Evolutionary conservation across 192 early-diverging fungal genomes (phyloP).

Genomic region (Funneliformis geosporum): DNA sequence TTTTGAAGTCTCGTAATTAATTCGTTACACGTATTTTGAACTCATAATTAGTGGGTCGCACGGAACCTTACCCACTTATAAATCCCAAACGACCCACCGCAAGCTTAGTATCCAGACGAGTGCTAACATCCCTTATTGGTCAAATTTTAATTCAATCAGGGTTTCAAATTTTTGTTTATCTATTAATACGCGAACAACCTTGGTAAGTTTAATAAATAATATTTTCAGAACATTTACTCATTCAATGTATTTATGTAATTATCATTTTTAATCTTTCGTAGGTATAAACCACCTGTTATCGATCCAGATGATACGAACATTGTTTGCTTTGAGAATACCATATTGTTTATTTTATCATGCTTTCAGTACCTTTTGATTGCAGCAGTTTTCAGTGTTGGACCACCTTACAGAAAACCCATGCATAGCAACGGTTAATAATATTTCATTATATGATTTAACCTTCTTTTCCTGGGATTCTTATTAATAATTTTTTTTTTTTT

Average conservation of each 20-base stretch:
- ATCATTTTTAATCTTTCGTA: slow-evolving; percentile 8
- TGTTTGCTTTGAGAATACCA: slow-evolving; percentile 86
- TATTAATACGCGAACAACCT: slow-evolving; percentile 68
- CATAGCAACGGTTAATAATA: slow-evolving; percentile 88
- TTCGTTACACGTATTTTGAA: slow-evolving; percentile 5
- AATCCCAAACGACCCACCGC: slow-evolving; percentile 86
- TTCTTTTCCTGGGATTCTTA: background rate
- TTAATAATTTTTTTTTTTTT: slow-evolving; percentile 30
- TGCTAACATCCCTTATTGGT: slow-evolving; percentile 86
- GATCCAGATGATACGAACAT: slow-evolving; percentile 72
- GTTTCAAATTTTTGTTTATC: slow-evolving; percentile 79
- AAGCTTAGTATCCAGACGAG: slow-evolving; percentile 84
- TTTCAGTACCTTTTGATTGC: slow-evolving; percentile 94
- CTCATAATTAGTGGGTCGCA: slow-evolving; percentile 75
- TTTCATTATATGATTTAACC: no score
- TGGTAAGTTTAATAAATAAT: slow-evolving; percentile 60
- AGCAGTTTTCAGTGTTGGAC: slow-evolving; percentile 92
- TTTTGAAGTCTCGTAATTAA: background rate
- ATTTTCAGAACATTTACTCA: background rate
- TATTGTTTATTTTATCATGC: slow-evolving; percentile 84
- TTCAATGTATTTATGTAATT: background rate
- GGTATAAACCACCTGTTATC: slow-evolving; percentile 55
- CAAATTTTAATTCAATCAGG: slow-evolving; percentile 81
- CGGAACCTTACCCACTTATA: slow-evolving; percentile 73
- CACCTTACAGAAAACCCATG: slow-evolving; percentile 89